These are phyloP conservation scores for Hemisphaericaspora xylanilytica DNA, from an alignment of 1,139 yeast genomes.

Conservation along the genomic window DNA sequence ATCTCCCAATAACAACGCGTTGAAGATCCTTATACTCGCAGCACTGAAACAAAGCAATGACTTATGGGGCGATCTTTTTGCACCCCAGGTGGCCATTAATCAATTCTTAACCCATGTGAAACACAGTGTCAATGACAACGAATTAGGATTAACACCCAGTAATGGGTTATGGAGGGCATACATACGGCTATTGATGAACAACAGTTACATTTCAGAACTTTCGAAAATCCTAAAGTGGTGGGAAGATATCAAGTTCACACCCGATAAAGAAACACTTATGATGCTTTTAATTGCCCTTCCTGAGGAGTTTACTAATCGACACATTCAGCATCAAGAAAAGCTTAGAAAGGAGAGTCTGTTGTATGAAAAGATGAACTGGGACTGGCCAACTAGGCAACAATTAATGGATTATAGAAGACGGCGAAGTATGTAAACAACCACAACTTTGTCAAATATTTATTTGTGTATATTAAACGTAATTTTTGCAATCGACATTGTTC, in stretches of 20 bases:
- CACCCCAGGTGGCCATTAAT: slow-evolving; percentile 59
- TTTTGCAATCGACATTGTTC: too few species aligned
- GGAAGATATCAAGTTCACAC: slow-evolving; percentile 50
- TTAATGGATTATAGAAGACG: slow-evolving; percentile 8
- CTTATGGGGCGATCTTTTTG: slow-evolving; percentile 50
- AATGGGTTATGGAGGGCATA: slow-evolving; percentile 51
- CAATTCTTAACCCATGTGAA: slow-evolving; percentile 47
- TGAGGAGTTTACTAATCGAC: slow-evolving; percentile 36
- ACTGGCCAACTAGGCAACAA: slow-evolving; percentile 26
- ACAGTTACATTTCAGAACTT: slow-evolving; percentile 49
- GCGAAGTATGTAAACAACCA: background rate
- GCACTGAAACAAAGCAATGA: slow-evolving; percentile 20
- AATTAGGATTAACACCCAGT: slow-evolving; percentile 39
- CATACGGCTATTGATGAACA: slow-evolving; percentile 48
- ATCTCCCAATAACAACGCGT: slow-evolving; percentile 36
- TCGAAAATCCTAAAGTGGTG: slow-evolving; percentile 56
- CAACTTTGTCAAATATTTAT: background rate
- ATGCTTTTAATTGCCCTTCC: slow-evolving; percentile 40
- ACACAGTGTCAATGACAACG: slow-evolving; percentile 23
- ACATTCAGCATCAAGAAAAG: slow-evolving; percentile 38
- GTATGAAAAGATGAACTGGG: slow-evolving; percentile 18
- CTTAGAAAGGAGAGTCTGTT: slow-evolving; percentile 12
- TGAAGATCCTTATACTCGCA: slow-evolving; percentile 45
- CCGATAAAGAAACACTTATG: slow-evolving; percentile 39
- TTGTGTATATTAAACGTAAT: background rate